Evolutionary conservation across 176 grass and related monocot genomes (phyloP).

Genomic region (Sorghum bicolor): DNA sequence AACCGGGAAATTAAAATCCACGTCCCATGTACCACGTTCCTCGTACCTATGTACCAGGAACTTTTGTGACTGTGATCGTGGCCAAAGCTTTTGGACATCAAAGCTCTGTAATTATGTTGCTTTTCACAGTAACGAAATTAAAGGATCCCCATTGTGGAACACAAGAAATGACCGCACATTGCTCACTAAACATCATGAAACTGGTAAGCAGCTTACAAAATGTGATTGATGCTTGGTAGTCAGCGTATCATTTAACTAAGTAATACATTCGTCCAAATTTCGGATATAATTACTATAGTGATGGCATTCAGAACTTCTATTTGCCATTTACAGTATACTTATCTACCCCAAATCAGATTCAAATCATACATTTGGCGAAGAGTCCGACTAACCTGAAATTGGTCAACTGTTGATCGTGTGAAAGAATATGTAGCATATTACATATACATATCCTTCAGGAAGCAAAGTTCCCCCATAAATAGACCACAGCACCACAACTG

Average conservation of each 20-base stretch:
- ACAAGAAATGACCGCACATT: background rate
- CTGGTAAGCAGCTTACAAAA: background rate
- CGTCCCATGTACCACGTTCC: too few relatives aligned
- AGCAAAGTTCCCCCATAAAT: background rate
- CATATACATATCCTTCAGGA: background rate
- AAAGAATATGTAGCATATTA: background rate
- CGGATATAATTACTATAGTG: background rate
- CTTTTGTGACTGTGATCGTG: too few relatives aligned
- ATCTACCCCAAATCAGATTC: background rate
- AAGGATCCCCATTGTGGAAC: too few relatives aligned
- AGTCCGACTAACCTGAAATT: background rate
- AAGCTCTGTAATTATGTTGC: too few relatives aligned
- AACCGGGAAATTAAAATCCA: too few relatives aligned
- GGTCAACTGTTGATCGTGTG: background rate
- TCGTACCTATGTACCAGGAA: too few relatives aligned
- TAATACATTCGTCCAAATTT: background rate
- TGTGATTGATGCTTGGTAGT: background rate
- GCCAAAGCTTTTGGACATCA: too few relatives aligned
- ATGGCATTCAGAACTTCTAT: background rate
- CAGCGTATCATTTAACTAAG: background rate
- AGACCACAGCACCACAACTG: background rate
- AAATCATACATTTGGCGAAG: background rate
- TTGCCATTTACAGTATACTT: background rate
- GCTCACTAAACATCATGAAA: background rate
- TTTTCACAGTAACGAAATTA: too few relatives aligned